Percentiles rank a stretch among this genome's conserved stretches.
Evolutionary conservation across 257 asterid genomes (phyloP).

Genomic region (Jacaranda copaia): DNA sequence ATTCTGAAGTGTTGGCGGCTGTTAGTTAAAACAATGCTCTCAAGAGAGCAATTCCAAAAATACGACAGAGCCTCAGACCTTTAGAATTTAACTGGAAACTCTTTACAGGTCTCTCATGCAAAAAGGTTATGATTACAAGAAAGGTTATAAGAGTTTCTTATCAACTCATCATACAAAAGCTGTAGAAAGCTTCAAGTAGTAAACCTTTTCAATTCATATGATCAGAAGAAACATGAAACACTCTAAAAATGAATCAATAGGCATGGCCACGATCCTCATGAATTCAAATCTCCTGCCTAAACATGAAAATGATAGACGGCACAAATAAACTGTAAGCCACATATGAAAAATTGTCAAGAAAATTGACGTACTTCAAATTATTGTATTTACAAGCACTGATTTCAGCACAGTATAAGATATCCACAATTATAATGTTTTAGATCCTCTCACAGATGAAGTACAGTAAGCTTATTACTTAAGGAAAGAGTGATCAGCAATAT

Average conservation of each 20-base stretch:
- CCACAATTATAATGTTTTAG: neutral
- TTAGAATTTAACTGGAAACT: no score
- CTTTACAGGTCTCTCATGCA: no score
- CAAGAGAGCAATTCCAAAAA: no score
- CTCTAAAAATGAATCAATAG: no score
- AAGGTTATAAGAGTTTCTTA: no score
- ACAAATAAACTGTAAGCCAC: neutral
- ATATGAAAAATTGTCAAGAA: conserved; percentile 6
- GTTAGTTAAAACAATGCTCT: neutral
- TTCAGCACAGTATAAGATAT: neutral
- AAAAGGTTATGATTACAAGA: no score
- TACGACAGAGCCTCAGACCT: no score
- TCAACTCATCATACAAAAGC: no score
- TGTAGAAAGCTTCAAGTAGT: no score
- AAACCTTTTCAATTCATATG: no score
- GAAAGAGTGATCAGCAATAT: neutral
- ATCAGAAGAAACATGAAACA: no score
- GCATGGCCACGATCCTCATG: neutral
- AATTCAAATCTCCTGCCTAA: neutral
- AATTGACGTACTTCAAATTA: neutral
- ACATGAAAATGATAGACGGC: neutral
- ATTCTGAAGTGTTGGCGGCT: neutral
- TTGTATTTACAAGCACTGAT: neutral
- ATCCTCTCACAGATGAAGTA: conserved; percentile 5
- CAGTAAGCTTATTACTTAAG: neutral